phyloP scores from a whole-genome alignment of 1,139 yeast species.

The Yueomyces sp. region DNA sequence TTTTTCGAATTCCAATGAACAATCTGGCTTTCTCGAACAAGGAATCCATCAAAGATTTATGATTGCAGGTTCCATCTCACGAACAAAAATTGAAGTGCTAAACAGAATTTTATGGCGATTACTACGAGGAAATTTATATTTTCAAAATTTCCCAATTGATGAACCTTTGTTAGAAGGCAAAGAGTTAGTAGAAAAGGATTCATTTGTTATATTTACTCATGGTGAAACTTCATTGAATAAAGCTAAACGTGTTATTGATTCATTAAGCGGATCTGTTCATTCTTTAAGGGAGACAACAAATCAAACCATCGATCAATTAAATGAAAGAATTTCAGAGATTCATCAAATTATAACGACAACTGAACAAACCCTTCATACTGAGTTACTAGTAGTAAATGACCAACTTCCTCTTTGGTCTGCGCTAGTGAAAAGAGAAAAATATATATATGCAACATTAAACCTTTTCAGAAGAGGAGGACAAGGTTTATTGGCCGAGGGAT shows the following conservation, averaged over 20 bases:
- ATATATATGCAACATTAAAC: slow-evolving; percentile 56
- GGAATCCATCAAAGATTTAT: slow-evolving; percentile 25
- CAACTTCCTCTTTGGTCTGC: slow-evolving; percentile 61
- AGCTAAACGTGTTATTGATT: slow-evolving; percentile 48
- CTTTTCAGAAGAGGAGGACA: slow-evolving; percentile 52
- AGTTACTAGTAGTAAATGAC: slow-evolving; percentile 52
- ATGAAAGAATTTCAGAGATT: slow-evolving; percentile 42
- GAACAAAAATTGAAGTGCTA: slow-evolving; percentile 44
- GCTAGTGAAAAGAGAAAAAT: slow-evolving; percentile 56
- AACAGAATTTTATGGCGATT: slow-evolving; percentile 66
- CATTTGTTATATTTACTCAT: slow-evolving; percentile 58
- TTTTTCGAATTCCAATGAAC: slow-evolving; percentile 2
- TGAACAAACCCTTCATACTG: slow-evolving; percentile 53
- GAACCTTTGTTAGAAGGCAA: slow-evolving; percentile 31
- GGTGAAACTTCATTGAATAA: slow-evolving; percentile 47
- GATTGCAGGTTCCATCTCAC: slow-evolving; percentile 53
- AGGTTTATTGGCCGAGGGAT: slow-evolving; percentile 66
- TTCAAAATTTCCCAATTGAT: slow-evolving; percentile 48
- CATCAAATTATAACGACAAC: slow-evolving; percentile 43
- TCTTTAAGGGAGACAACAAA: slow-evolving; percentile 29
- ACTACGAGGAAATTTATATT: slow-evolving; percentile 58
- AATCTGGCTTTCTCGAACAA: slow-evolving; percentile 16
- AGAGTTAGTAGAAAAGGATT: slow-evolving; percentile 39
- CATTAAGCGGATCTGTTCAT: slow-evolving; percentile 52
- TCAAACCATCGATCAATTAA: slow-evolving; percentile 30